Evolutionary conservation across 345 rosid genomes (phyloP).

Genomic region (Camelina hispida): DNA sequence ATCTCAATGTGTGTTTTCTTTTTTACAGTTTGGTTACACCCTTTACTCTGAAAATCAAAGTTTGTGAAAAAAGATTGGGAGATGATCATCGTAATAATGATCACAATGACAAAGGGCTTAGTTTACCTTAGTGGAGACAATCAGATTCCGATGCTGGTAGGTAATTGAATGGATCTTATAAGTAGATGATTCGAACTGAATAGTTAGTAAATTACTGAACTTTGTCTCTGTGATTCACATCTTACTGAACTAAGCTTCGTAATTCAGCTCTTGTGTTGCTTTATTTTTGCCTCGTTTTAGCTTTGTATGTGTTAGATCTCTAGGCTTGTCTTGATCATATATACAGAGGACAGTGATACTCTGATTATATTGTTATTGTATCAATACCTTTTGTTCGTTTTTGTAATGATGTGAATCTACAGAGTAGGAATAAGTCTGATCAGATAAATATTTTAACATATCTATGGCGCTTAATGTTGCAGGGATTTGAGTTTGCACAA

Average conservation of each 20-base stretch:
- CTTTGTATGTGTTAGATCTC: constrained; percentile 16
- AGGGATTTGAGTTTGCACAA: constrained; percentile 51
- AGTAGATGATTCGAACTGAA: constrained; percentile 12
- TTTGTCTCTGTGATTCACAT: constrained; percentile 23
- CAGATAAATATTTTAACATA: neutral
- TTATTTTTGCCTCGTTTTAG: constrained; percentile 5
- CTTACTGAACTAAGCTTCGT: neutral
- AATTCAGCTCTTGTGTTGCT: neutral
- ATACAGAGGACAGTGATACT: neutral
- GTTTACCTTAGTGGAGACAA: no score
- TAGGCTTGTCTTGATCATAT: neutral
- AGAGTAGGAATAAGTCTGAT: neutral
- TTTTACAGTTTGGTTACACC: no score
- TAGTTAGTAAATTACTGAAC: neutral
- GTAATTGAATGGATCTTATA: constrained; percentile 15
- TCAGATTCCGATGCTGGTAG: constrained; percentile 4
- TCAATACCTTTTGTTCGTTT: neutral
- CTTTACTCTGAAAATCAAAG: no score
- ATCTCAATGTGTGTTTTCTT: no score
- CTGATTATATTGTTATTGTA: neutral
- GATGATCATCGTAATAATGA: no score
- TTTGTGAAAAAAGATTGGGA: no score
- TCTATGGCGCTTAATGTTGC: constrained; percentile 25
- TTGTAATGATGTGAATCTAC: neutral
- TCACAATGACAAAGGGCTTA: no score